Evolutionary conservation across 345 rosid genomes (phyloP), one percentile per base, ranked within the genome.

Genomic region (Linum tenue): DNA sequence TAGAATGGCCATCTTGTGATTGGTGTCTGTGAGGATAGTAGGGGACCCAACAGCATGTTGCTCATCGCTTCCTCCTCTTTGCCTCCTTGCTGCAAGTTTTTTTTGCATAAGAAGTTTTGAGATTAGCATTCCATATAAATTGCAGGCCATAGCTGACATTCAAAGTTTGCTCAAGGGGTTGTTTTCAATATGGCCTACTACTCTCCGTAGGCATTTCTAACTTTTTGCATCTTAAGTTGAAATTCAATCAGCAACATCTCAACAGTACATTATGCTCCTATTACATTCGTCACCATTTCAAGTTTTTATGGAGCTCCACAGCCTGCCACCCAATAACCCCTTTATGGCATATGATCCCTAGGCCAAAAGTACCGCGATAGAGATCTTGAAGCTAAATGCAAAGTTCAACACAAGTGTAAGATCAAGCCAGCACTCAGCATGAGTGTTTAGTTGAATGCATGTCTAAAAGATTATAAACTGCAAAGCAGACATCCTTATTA

Each of bases 1-100:
- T 82, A 92, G 70, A 92, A 90, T 4, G 98, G 98, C 97, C 98
- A 92, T 11, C 97, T 72, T 0, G 98, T 86, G 36, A 88, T 90
- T 8, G 97, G 98, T 65, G 86, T 69, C 64, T 22, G 31, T 22
- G 31, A 1, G 31, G 81, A 48, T 78, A 82, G 71, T 31, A 86
- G 69, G n/a, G 98, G 92, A 50, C 94, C 96, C 68, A 90, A 70
- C 62, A 83, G 7, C 3, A 14, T 8, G 9, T 41, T 64, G 84
- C 88, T 89, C n/a, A 83, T 86, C 62, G 88, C 72, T 65, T 92
- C 96, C 67, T 86, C 96, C 74, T 66, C 86, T 73, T 77, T 78
- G 50, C 64, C 51, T 44, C 51, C 51, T 44, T 44, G 51, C 51
- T 44, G 51, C 51, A 5, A 14, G 12, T 7, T 5, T 9, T 44